phyloP scores from a whole-genome alignment of 2,329 filamentous ascomycete genomes.

The Verticillium albo-atrum region DNA sequence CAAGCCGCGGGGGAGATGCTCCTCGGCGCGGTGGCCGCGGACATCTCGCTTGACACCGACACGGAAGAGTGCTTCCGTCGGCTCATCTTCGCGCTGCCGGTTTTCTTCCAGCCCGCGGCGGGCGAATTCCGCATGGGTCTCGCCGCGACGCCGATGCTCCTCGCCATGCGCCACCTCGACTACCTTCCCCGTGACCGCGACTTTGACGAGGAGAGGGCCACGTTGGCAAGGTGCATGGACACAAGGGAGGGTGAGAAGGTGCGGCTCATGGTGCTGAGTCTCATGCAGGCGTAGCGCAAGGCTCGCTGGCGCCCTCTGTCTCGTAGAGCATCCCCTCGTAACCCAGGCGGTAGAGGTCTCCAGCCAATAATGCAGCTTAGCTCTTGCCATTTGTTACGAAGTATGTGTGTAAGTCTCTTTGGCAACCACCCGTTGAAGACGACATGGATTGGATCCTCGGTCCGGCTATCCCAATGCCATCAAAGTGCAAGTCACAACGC shows the following conservation, averaged over 20 bases:
- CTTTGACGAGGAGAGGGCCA: not conserved
- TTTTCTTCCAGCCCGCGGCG: slow-evolving; percentile 3
- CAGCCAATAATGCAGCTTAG: too few species aligned
- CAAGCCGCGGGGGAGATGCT: not conserved
- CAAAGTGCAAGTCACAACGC: too few species aligned
- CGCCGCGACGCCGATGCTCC: not conserved
- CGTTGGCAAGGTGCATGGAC: not conserved
- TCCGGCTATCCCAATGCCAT: too few species aligned
- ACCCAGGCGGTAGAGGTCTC: too few species aligned
- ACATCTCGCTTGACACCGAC: not conserved
- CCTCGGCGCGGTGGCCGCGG: not conserved
- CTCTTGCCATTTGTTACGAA: too few species aligned
- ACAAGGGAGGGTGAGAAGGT: not conserved
- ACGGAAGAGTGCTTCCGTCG: slow-evolving; percentile 1
- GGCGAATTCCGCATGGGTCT: slow-evolving; percentile 1
- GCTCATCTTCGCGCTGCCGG: not conserved
- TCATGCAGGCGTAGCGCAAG: not conserved
- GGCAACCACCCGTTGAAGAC: too few species aligned
- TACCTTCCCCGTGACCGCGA: not conserved
- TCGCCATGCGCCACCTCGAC: slow-evolving; percentile 1
- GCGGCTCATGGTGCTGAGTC: not conserved
- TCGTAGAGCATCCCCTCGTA: too few species aligned
- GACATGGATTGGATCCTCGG: too few species aligned
- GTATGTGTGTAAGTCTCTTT: too few species aligned
- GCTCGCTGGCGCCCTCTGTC: too few species aligned